Conservation (phyloP, 169 alveolate genomes). For the Eimeria necatrix region DNA sequence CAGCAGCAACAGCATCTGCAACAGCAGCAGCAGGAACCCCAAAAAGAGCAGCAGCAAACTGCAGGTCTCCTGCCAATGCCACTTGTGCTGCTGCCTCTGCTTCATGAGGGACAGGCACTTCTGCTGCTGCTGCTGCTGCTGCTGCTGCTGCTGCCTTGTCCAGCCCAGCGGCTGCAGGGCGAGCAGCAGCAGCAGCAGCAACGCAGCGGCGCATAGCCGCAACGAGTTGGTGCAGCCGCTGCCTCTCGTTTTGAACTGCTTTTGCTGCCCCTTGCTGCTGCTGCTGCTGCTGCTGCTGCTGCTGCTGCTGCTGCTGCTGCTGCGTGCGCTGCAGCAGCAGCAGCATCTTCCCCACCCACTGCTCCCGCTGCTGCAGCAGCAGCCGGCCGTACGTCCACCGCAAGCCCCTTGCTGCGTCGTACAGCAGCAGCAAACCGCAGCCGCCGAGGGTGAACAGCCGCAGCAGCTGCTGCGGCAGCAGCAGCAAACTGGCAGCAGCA, state of each 20-base stretch:
- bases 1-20: slow-evolving; percentile 54
- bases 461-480: slow-evolving; percentile 75
- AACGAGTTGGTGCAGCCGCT: slow-evolving; percentile 52
- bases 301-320: slow-evolving; percentile 27
- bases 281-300: slow-evolving; percentile 44
- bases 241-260: background rate
- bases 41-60: slow-evolving; percentile 32
- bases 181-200: slow-evolving; percentile 50
- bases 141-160: background rate
- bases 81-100: slow-evolving; percentile 55
- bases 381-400: slow-evolving; percentile 27
- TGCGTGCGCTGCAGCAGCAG: slow-evolving; percentile 23
- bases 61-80: slow-evolving; percentile 26
- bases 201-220: slow-evolving; percentile 46
- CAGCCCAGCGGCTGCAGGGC: background rate
- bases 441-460: slow-evolving; percentile 73
- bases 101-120: slow-evolving; percentile 13
- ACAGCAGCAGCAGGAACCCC: slow-evolving; percentile 12
- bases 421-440: slow-evolving; percentile 68
- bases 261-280: background rate
- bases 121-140: slow-evolving; percentile 28
- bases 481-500: slow-evolving; percentile 14
- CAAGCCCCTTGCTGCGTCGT: slow-evolving; percentile 13
- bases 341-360: slow-evolving; percentile 66
- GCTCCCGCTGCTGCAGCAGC: slow-evolving; percentile 61